These are phyloP conservation scores for Coccomyxa subellipsoidea DNA, from an alignment of 163 green algal genomes.

Conservation along the genomic window DNA sequence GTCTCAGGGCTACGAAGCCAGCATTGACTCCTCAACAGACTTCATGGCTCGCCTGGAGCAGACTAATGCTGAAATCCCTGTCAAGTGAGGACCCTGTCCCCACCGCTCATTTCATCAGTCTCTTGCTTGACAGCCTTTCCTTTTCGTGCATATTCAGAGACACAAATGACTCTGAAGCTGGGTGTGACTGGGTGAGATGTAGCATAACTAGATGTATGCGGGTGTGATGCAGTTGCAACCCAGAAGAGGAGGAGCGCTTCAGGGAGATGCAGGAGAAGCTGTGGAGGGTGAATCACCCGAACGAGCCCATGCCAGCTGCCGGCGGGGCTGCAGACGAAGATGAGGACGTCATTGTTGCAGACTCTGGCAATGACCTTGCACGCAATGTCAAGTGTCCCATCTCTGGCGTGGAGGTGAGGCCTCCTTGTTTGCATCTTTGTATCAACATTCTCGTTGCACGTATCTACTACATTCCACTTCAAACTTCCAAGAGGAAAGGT, in stretches of 20 bases:
- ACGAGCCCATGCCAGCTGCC: not conserved
- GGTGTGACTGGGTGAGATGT: not conserved
- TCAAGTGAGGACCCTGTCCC: not conserved
- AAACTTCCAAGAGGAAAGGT: too few relatives aligned
- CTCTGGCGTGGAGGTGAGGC: slow-evolving; percentile 27
- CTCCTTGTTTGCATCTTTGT: not conserved
- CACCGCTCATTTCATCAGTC: not conserved
- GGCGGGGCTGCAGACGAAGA: slow-evolving; percentile 10
- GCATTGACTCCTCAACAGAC: not conserved
- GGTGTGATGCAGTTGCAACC: not conserved
- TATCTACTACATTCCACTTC: too few relatives aligned
- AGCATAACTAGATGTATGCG: not conserved
- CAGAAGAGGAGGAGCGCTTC: not conserved
- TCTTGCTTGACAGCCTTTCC: not conserved
- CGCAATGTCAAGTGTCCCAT: slow-evolving; percentile 33
- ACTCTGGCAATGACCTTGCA: slow-evolving; percentile 15
- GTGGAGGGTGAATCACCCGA: not conserved
- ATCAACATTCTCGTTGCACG: too few relatives aligned
- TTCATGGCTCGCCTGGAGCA: not conserved
- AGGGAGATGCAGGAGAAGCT: not conserved
- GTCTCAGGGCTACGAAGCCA: not conserved
- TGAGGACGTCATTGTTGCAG: slow-evolving; percentile 11
- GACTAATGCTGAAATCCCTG: not conserved
- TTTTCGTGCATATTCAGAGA: not conserved
- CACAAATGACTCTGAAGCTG: not conserved